Evolutionary conservation across 441 rosid genomes (phyloP), one percentile per base, ranked within the genome.

Genomic region (Populus hybrid): DNA sequence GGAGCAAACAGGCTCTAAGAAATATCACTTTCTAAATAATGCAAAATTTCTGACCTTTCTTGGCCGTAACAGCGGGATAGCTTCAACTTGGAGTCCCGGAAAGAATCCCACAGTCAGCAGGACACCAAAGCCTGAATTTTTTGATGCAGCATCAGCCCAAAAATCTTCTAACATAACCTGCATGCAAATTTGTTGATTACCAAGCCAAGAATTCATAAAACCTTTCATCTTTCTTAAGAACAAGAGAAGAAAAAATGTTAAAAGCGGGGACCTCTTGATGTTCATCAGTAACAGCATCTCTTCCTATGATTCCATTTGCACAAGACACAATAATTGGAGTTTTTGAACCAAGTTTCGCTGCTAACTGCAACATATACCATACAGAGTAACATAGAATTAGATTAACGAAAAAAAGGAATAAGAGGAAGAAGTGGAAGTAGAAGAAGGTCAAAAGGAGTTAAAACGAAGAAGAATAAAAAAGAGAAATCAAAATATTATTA

Each of bases 81-180:
- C 91, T 30, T 91, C 95, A 57, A 91, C 98, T 83, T 90, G 89
- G 19, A 92, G 71, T 79, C 98, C 98, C 3, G 98, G 98, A 16
- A 93, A 64, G 82, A 82, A 93, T 66, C 97, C 98, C 59, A 95
- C 84, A 0, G 97, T 91, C 86, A 95, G 80, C 36, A 84, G 79
- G 14, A 93, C 80, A 73, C 94, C 94, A 32, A 34, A 34, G 73
- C 23, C 71, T 38, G 68, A 2, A 72, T 21, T 42, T 3, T 10
- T 14, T 46, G 53, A 18, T 14, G 12, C 67, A 30, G 63, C 83
- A 46, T 38, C 68, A 63, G 19, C 59, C 63, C 36, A 67, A n/a
- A 24, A 46, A 68, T 35, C 69, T 75, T 67, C 81, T 46, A 66
- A 77, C 73, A 86, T 86, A 35, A 87, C 88, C 96, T 92, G 81